Evolutionary conservation across 768 basidiomycete genomes (phyloP).

Genomic region (Russula lepida): DNA sequence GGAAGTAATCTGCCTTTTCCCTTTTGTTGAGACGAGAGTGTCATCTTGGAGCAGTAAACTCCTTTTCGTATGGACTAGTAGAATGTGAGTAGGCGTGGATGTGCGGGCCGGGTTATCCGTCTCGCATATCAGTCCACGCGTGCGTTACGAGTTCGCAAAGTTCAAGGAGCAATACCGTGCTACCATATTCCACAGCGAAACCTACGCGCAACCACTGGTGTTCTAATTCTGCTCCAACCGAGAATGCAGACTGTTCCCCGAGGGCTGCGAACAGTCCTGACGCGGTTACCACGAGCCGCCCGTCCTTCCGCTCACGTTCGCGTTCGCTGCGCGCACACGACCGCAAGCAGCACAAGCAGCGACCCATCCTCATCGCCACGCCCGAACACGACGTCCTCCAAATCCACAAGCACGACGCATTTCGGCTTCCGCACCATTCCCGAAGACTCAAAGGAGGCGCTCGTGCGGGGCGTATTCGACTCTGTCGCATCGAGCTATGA

Average conservation of each 20-base stretch:
- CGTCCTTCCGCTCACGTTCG: conserved; percentile 11
- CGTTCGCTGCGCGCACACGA: conserved; percentile 14
- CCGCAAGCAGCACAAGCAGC: not conserved
- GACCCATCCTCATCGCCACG: not conserved
- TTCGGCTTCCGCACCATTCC: conserved; percentile 92
- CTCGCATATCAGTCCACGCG: too few relatives aligned
- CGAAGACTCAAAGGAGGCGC: conserved; percentile 75
- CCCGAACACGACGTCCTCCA: not conserved
- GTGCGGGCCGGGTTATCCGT: not conserved
- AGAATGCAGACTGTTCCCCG: conserved; percentile 15
- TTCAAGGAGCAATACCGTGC: too few relatives aligned
- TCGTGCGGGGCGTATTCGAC: conserved; percentile 91
- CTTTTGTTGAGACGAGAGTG: conserved; percentile 27
- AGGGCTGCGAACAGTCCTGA: conserved; percentile 1
- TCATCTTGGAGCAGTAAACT: too few relatives aligned
- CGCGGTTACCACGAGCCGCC: not conserved
- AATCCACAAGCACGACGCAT: conserved; percentile 50
- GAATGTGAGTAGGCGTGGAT: too few relatives aligned
- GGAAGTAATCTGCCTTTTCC: conserved; percentile 36
- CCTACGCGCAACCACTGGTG: not conserved
- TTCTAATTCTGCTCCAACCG: not conserved
- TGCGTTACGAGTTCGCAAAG: not conserved
- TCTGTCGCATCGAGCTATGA: conserved; percentile 95
- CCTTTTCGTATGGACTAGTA: too few relatives aligned
- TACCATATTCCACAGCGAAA: not conserved